Evolutionary conservation across 2,329 filamentous ascomycete genomes (phyloP).

Genomic region (Aspergillus vadensis): DNA sequence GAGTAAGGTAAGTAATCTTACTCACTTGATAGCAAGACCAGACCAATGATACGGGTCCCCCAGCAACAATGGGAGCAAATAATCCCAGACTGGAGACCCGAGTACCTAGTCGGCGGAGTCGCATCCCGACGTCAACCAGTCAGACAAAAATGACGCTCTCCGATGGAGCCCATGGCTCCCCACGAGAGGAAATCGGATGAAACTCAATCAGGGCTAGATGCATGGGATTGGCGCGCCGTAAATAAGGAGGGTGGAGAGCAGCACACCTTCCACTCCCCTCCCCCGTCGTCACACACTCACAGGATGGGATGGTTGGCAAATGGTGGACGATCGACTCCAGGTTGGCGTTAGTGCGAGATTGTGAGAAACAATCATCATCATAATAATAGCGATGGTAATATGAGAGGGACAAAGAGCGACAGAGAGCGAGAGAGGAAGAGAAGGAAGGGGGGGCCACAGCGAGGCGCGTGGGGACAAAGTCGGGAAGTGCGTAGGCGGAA

Average conservation of each 20-base stretch:
- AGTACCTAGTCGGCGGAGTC: constrained; percentile 18
- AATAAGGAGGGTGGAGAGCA: constrained; percentile 16
- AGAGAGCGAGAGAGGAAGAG: neutral
- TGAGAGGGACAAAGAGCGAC: neutral
- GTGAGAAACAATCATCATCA: neutral
- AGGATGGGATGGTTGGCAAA: neutral
- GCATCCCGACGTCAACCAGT: constrained; percentile 14
- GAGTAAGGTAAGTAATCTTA: neutral
- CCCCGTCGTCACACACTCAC: constrained; percentile 3
- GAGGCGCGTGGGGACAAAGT: constrained; percentile 6
- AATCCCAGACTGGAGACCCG: neutral
- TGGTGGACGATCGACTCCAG: constrained; percentile 7
- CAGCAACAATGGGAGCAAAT: constrained; percentile 1
- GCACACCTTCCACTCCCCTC: no score
- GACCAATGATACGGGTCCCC: neutral
- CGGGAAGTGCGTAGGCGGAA: constrained; percentile 8
- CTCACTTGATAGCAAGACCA: constrained; percentile 1
- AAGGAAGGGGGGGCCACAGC: neutral
- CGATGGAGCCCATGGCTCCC: constrained; percentile 15
- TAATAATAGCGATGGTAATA: neutral
- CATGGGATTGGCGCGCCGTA: constrained; percentile 16
- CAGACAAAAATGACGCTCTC: constrained; percentile 24
- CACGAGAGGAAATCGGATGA: constrained; percentile 22
- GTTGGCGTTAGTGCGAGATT: constrained; percentile 4
- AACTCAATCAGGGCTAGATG: constrained; percentile 23